Evolutionary conservation across 257 asterid genomes (phyloP), one percentile per base, ranked within the genome.

Genomic region (Sherardia arvensis): DNA sequence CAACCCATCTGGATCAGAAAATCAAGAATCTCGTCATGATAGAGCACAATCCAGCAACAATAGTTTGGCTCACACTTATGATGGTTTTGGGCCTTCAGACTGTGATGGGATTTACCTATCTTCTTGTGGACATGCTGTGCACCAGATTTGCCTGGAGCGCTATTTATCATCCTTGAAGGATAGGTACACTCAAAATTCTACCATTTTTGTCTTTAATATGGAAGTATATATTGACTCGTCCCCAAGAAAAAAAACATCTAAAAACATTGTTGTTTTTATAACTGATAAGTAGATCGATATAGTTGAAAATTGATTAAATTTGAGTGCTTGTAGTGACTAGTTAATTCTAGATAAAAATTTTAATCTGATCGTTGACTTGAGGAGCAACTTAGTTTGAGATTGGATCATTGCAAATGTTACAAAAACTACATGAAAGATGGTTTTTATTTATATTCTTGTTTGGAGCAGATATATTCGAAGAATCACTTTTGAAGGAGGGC

Each of bases 51-150:
- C 79, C n/a, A 80, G 79, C 57, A 53, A 78, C 57, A 66, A 68
- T 51, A 40, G 21, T 62, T 64, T 54, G 55, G 69, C 58, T 62
- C 70, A 83, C 57, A 85, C 73, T 38, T 80, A 78, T 77, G 86
- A 74, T 59, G 86, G 78, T 51, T 76, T 87, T 76, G 82, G 88
- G 45, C 91, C 95, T 51, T 66, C 83, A 15, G 87, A 84, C 51
- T 82, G 85, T 68, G 92, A 87, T 74, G 96, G 97, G 66, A 83
- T 93, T 49, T 82, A 84, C 82, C 74, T 85, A 65, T 90, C 99
- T 64, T 90, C 97, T 20, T 93, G 99, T 60, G 99, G 99, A 55
- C 99, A 93, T 72, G 97, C 99, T 68, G 97, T 93, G 79, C 99
- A 93, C 80, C 96, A 90, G 77, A 90, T 85, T 74, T 93, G 99